phyloP scores from a whole-genome alignment of 345 rosid genomes.

The Boechera divaricarpa region DNA sequence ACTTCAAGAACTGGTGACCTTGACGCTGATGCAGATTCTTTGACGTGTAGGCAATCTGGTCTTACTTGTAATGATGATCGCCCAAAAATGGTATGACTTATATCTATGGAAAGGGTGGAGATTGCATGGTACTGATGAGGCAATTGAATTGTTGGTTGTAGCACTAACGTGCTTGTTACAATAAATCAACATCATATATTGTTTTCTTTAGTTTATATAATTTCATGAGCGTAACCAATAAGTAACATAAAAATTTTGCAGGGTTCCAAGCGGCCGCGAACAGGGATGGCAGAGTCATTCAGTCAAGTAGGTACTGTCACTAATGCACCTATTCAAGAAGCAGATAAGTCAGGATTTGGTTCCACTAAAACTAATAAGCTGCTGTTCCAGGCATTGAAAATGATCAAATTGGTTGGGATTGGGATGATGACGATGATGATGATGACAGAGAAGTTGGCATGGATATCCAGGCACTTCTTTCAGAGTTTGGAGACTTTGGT shows the following conservation, averaged over 20 bases:
- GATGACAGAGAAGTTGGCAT: constrained; percentile 87
- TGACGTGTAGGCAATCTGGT: constrained; percentile 89
- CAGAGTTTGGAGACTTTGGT: constrained; percentile 99
- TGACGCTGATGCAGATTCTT: constrained; percentile 99
- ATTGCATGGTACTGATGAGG: constrained; percentile 28
- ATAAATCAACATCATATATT: not conserved
- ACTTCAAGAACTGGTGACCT: constrained; percentile 77
- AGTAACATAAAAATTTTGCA: constrained; percentile 48
- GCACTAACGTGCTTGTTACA: not conserved
- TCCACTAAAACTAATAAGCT: constrained; percentile 62
- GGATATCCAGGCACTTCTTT: constrained; percentile 95
- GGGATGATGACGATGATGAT: constrained; percentile 64
- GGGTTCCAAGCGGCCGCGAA: constrained; percentile 89
- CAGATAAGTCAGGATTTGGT: constrained; percentile 59
- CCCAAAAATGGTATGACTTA: constrained; percentile 65
- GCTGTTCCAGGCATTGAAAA: constrained; percentile 63
- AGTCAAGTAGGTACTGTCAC: constrained; percentile 65
- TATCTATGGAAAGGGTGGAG: constrained; percentile 32
- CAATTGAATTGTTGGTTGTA: constrained; percentile 7
- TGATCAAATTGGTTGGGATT: constrained; percentile 85
- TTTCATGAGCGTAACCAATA: constrained; percentile 18
- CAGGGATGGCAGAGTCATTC: constrained; percentile 67
- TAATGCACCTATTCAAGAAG: constrained; percentile 55
- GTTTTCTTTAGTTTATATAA: not conserved
- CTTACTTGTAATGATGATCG: constrained; percentile 79